Conservation (phyloP, 208 protist genomes). For the Leishmania tropica region DNA sequence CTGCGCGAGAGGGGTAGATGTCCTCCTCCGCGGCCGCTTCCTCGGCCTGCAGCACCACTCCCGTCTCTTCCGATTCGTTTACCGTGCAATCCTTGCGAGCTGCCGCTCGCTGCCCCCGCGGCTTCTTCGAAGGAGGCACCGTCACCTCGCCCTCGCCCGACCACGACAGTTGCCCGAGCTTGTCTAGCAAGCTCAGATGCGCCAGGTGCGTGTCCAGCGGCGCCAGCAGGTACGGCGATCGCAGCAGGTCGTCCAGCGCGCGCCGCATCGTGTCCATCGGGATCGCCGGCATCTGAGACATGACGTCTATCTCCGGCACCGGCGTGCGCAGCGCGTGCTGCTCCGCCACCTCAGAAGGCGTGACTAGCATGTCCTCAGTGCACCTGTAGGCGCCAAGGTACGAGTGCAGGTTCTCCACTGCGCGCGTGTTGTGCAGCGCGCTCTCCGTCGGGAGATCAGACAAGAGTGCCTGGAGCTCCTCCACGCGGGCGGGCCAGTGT, state of each 20-base stretch:
- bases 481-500: slow-evolving; percentile 49
- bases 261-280: slow-evolving; percentile 55
- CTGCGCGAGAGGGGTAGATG: slow-evolving; percentile 52
- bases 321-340: slow-evolving; percentile 44
- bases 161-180: slow-evolving; percentile 22
- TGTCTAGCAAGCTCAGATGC: slow-evolving; percentile 51
- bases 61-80: neutral
- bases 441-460: slow-evolving; percentile 46
- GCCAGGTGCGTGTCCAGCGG: slow-evolving; percentile 58
- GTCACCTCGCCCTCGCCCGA: slow-evolving; percentile 20
- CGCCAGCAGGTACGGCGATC: slow-evolving; percentile 57
- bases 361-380: slow-evolving; percentile 57
- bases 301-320: slow-evolving; percentile 29
- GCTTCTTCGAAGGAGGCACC: neutral
- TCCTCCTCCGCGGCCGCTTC: slow-evolving; percentile 15
- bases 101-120: neutral
- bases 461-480: slow-evolving; percentile 42
- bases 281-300: slow-evolving; percentile 43
- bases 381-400: slow-evolving; percentile 62
- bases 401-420: slow-evolving; percentile 39
- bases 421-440: slow-evolving; percentile 36
- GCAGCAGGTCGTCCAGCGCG: slow-evolving; percentile 66
- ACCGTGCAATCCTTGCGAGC: neutral
- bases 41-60: neutral
- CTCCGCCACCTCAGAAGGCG: slow-evolving; percentile 40